Base-by-base conservation (phyloP, 352 stramenopile genomes). In the Pythium periplocum region DNA sequence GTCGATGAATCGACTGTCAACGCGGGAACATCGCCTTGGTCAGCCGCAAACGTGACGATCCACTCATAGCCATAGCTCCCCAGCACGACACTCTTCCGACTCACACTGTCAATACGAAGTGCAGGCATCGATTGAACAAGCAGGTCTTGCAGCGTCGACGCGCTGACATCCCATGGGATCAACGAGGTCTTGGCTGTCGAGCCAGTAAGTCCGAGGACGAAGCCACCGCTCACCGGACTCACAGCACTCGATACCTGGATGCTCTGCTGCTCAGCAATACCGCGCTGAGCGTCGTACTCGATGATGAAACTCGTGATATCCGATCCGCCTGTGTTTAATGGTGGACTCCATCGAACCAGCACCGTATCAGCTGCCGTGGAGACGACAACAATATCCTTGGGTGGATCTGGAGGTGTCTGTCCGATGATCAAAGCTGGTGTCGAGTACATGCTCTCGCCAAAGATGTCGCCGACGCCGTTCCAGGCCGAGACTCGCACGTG, bases 401-500 rank as follows among this genome's bases (percentile, higher is more conserved):
- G 76, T 0, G 55, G 11, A 30, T 79, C 78, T 0, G 80, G 79
- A 1, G 44, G 37, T 0, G 4, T 55, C 33, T 85, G 73, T 1
- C 73, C 69, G 7, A 61, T 32, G 33, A 72, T 62, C 6, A 80
- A 51, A n/a, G 88, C 86, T 7, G 91, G 90, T 2, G 79, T 95
- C 0, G 77, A 90, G 50, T 88, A 87, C 45, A 71, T 82, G 1
- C 73, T 78, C 30, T 89, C 69, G 12, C 93, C 86, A 58, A 95
- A 97, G 3, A 86, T 59, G 12, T 84, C 79, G 4, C 90, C 77
- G 2, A 98, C 92, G 32, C 94, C 91, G 57, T 98, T 97, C 77
- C 82, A 97, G 4, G 95, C 86, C n/a, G 89, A 91, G 0, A 98
- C 85, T 4, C 87, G 84, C 2, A 97, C 85, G 46, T 96, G 86